Evolutionary conservation across 2,329 filamentous ascomycete species (phyloP).

Genomic region (Colletotrichum euphorbiae): DNA sequence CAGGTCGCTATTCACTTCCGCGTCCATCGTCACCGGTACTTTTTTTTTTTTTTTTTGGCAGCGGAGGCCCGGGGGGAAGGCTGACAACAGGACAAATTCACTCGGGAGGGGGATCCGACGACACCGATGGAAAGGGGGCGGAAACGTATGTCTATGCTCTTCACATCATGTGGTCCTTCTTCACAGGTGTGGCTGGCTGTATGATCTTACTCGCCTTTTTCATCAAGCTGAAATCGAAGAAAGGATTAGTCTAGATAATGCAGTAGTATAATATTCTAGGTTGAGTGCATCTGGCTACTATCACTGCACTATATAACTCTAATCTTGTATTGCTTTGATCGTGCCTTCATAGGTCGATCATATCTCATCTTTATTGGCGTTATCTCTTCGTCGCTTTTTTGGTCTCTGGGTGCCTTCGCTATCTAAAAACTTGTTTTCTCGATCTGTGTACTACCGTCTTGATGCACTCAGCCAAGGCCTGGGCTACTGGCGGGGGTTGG

Average conservation of each 20-base stretch:
- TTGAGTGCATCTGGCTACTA: no score
- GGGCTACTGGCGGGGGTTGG: background rate
- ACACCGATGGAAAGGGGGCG: background rate
- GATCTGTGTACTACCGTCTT: background rate
- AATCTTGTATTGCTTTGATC: no score
- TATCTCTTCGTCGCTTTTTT: no score
- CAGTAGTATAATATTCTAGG: no score
- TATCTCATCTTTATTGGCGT: no score
- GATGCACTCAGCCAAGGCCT: background rate
- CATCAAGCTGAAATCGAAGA: slow-evolving; percentile 23
- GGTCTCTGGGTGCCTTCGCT: no score
- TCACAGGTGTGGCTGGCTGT: background rate
- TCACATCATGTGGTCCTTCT: slow-evolving; percentile 33
- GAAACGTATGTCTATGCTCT: slow-evolving; percentile 5
- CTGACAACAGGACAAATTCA: slow-evolving; percentile 9
- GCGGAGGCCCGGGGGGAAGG: slow-evolving; percentile 26
- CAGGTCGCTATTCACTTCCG: slow-evolving; percentile 66
- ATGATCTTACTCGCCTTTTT: slow-evolving; percentile 22
- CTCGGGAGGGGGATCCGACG: background rate
- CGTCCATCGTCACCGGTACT: slow-evolving; percentile 68
- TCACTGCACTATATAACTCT: no score
- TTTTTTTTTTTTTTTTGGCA: slow-evolving; percentile 74
- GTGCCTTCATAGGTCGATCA: no score
- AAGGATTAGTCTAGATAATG: background rate
- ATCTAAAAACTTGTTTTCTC: no score